Percentiles rank a stretch among this genome's conserved stretches.
Conservation (phyloP, 805 yeast genomes). For the Pichia phayaonensis region DNA sequence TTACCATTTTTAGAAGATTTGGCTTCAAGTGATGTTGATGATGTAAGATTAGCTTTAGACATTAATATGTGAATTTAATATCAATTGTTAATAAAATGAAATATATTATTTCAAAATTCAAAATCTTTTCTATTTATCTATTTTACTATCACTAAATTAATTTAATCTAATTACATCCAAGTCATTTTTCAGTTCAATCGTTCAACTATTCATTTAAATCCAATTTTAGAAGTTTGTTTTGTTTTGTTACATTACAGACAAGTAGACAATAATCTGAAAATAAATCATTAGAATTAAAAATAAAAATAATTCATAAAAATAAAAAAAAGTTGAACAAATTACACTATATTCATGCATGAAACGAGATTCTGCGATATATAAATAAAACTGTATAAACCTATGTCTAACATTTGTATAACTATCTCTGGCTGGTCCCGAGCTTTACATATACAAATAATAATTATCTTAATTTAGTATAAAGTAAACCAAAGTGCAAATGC, state of each 20-base stretch:
- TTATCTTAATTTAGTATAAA: not conserved
- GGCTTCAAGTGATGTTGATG: slow-evolving; percentile 63
- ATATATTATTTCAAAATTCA: too few relatives aligned
- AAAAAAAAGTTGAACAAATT: not conserved
- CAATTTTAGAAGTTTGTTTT: too few relatives aligned
- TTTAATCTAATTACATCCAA: not conserved
- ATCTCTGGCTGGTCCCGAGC: not conserved
- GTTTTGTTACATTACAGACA: too few relatives aligned
- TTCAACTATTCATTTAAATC: too few relatives aligned
- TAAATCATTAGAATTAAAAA: not conserved
- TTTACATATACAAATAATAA: not conserved
- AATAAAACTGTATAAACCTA: not conserved
- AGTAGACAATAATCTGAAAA: not conserved
- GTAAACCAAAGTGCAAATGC: too few relatives aligned
- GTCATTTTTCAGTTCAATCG: not conserved
- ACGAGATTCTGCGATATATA: not conserved
- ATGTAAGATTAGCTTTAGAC: slow-evolving; percentile 80
- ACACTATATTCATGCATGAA: not conserved
- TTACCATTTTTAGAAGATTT: slow-evolving; percentile 86
- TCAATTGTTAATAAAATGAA: not conserved
- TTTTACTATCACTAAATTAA: not conserved
- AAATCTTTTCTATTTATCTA: not conserved
- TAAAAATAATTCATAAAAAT: not conserved
- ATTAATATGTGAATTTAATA: slow-evolving; percentile 33
- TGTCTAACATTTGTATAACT: not conserved